Evolutionary conservation across 2,329 filamentous ascomycete genomes (phyloP), one percentile per base, ranked within the genome.

Genomic region (Penicillium sp.): DNA sequence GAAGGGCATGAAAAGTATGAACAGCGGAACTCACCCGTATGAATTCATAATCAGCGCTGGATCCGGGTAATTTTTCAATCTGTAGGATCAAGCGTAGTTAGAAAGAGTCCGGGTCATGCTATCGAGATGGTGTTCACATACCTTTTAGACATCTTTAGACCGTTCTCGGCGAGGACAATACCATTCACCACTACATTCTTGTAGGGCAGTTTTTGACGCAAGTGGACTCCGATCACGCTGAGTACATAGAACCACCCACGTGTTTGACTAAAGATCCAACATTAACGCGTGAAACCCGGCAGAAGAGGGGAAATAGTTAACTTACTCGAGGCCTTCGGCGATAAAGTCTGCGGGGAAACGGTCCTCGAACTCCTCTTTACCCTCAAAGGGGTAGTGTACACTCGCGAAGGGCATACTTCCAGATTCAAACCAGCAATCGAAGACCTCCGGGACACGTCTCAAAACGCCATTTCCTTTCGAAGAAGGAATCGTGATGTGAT

Each of bases 361-460:
- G 61, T 86, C 83, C 65, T 92, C 82, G 61, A 96, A 93, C 57
- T 87, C 83, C 10, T 92, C 89, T 64, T 87, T 84, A 69, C 94
- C 94, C 75, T 93, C 89, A 69, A 97, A 97, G 7, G 92, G 92
- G 70, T 95, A 97, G 73, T 97, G 92, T 60, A 89, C 85, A 63
- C 88, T 92, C 40, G 90, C 89, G 70, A 96, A 97, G 2, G 92
- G 92, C 92, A 97, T 97, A 70, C 89, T 92, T 58, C 92, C 92
- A 42, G 92, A 96, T 75, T 97, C 92, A 61, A 96, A 96, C 92
- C 92, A 97, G 72, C 92, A 97, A 76, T 97, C 92, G 66, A 97
- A 96, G 5, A 97, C 90, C 72, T 96, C 92, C 50, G 91, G 87
- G 10, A 94, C 83, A 64, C 92, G 87, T 66, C 83, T 87, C 60